Evolutionary conservation across 2,329 filamentous ascomycete genomes (phyloP).

Genomic region (Ramichloridium luteum): DNA sequence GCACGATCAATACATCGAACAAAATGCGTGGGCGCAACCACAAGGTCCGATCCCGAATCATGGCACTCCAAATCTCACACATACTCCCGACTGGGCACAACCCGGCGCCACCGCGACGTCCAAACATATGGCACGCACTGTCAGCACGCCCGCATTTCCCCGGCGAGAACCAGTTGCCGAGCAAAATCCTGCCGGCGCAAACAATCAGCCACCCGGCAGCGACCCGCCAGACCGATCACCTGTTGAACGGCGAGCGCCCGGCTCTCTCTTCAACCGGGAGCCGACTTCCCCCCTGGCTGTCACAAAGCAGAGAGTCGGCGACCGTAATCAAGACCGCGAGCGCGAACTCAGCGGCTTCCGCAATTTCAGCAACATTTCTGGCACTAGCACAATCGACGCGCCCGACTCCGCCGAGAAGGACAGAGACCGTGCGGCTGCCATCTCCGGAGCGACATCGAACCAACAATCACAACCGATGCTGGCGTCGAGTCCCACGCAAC

Average conservation of each 20-base stretch:
- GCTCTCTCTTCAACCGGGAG: no score
- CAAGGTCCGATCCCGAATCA: conserved; percentile 57
- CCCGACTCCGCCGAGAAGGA: conserved; percentile 16
- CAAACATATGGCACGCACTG: conserved; percentile 19
- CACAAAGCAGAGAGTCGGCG: conserved; percentile 18
- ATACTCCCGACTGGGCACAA: conserved; percentile 24
- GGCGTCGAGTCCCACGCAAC: conserved; percentile 16
- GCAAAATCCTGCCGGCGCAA: conserved; percentile 2
- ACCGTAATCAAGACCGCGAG: conserved; percentile 15
- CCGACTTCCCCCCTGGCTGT: conserved; percentile 17
- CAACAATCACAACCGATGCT: conserved; percentile 16
- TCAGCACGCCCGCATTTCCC: conserved; percentile 5
- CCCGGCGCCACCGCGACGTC: conserved; percentile 9
- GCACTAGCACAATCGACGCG: conserved; percentile 26
- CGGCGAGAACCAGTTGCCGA: neutral
- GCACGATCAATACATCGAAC: conserved; percentile 69
- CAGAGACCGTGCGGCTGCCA: conserved; percentile 6
- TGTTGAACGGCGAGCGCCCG: no score
- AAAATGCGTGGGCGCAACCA: conserved; percentile 86
- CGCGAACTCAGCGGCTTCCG: conserved; percentile 22
- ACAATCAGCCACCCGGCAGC: conserved; percentile 2
- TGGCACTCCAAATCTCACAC: conserved; percentile 19
- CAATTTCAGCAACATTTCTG: conserved; percentile 26
- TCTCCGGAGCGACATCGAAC: conserved; percentile 9
- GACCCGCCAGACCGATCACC: conserved; percentile 1